These are phyloP conservation scores for Pythium aristosporum DNA, from an alignment of 352 stramenopile species.

Conservation along the genomic window DNA sequence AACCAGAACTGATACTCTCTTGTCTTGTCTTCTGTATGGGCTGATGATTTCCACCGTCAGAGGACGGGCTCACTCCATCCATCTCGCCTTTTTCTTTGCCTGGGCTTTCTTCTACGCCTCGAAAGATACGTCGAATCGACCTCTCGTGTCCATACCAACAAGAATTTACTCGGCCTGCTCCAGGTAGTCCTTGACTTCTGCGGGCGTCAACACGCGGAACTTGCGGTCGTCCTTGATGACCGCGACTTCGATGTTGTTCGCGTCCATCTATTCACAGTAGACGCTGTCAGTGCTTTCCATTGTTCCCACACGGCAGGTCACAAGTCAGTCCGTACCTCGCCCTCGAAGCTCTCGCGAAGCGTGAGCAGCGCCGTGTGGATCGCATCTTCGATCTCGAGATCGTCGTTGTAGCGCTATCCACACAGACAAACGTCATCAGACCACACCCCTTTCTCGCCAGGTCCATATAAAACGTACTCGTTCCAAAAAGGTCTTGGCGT, in stretches of 20 bases:
- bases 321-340: constrained; percentile 52
- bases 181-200: constrained; percentile 99
- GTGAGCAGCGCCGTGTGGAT: constrained; percentile 99
- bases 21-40: too few species aligned
- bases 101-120: too few species aligned
- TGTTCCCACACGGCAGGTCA: background rate
- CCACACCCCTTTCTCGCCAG: background rate
- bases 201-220: constrained; percentile 96
- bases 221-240: constrained; percentile 97
- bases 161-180: constrained; percentile 96
- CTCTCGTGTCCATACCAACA: background rate
- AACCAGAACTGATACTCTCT: too few species aligned
- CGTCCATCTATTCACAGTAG: constrained; percentile 89
- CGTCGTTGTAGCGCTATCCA: constrained; percentile 90
- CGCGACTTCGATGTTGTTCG: constrained; percentile 98
- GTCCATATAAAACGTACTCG: constrained; percentile 72
- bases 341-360: constrained; percentile 98
- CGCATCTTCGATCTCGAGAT: constrained; percentile 99
- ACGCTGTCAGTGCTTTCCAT: background rate
- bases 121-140: background rate
- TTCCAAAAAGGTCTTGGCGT: constrained; percentile 98
- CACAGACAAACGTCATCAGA: background rate
- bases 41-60: too few species aligned
- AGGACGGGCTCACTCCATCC: background rate
- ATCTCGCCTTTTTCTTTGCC: background rate